These are phyloP conservation scores for Tillandsia fasciculata DNA, from an alignment of 176 grass and related monocot species.

Conservation along the genomic window DNA sequence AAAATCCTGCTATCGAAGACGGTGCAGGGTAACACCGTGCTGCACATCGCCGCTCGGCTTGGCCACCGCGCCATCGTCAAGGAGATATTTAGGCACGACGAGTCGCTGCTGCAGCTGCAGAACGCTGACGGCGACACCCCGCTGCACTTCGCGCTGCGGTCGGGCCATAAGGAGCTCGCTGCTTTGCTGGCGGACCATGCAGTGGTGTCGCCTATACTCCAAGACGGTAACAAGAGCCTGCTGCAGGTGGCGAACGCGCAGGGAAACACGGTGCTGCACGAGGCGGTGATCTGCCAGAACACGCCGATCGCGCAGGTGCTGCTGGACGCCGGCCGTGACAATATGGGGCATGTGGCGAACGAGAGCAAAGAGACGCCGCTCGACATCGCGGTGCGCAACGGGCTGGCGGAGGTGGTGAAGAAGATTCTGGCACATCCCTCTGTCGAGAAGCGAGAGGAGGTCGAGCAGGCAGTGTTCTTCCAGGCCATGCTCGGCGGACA, in stretches of 20 bases:
- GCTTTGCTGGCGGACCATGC: slow-evolving; percentile 9
- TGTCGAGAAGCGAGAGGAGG: slow-evolving; percentile 14
- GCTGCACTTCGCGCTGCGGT: slow-evolving; percentile 44
- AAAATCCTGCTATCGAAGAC: slow-evolving; percentile 29
- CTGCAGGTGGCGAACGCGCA: slow-evolving; percentile 7
- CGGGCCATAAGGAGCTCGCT: slow-evolving; percentile 23
- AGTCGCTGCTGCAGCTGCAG: slow-evolving; percentile 15
- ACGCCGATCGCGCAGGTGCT: slow-evolving; percentile 28
- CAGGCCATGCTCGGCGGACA: slow-evolving; percentile 63
- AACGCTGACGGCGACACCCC: slow-evolving; percentile 53
- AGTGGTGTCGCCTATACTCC: neutral
- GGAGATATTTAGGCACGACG: slow-evolving; percentile 1
- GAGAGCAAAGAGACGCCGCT: slow-evolving; percentile 40
- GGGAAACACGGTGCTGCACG: slow-evolving; percentile 46
- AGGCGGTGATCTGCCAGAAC: slow-evolving; percentile 31
- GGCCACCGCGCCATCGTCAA: slow-evolving; percentile 22
- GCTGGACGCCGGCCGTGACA: slow-evolving; percentile 20
- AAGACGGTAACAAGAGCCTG: neutral
- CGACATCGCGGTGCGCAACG: slow-evolving; percentile 52
- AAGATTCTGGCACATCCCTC: slow-evolving; percentile 28
- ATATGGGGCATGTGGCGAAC: slow-evolving; percentile 28
- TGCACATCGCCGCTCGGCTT: slow-evolving; percentile 44
- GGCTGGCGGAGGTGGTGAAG: slow-evolving; percentile 31
- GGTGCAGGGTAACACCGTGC: slow-evolving; percentile 39
- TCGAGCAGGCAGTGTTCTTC: slow-evolving; percentile 17